Evolutionary conservation across 176 grass and related monocot species (phyloP), one percentile per base, ranked within the genome.

Genomic region (Paspalum notatum): DNA sequence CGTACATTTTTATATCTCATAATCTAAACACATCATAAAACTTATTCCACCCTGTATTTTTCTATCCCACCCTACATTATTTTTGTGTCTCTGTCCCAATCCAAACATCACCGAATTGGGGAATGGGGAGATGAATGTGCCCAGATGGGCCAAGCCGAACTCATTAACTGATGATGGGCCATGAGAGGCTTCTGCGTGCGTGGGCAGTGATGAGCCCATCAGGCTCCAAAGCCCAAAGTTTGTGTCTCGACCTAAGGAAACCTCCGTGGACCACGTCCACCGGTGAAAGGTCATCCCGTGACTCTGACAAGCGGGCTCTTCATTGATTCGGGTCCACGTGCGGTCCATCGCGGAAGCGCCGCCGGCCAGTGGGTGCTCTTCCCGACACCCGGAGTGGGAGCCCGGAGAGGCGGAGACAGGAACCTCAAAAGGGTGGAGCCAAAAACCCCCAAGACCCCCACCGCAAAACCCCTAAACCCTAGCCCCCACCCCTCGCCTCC

Each of bases 381-480:
- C 76, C 76, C 76, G 81, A 75, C 53, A 79, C 44, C 77, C 80
- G 60, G 86, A 77, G 44, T 57, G 73, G 66, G 80, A 82, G 65
- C 64, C 60, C 38, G 40, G 57, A 62, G 57, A 64, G 38, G 47
- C 39, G 68, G 67, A 56, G 67, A 38, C 59, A 44, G 52, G 37
- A 24, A 40, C 26, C 71, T 79, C 80, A 62, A 87, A 76, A 82
- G 43, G 20, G 61, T 13, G 60, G 16, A 49, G 53, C 41, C 15
- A n/a, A 79, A 79, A 53, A 65, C 72, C 50, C 50, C 26, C 56
- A 17, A 76, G 62, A 41, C 32, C 76, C n/a, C n/a, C n/a, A n/a
- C n/a, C 26, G 68, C 79, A 45, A 77, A 77, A 84, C 25, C 89
- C 85, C 38, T 76, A 84, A 94, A 94, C 89, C 75, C 89, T 94